Evolutionary conservation across 1,139 yeast genomes (phyloP).

Genomic region (Casaregolazyma suthepensis): DNA sequence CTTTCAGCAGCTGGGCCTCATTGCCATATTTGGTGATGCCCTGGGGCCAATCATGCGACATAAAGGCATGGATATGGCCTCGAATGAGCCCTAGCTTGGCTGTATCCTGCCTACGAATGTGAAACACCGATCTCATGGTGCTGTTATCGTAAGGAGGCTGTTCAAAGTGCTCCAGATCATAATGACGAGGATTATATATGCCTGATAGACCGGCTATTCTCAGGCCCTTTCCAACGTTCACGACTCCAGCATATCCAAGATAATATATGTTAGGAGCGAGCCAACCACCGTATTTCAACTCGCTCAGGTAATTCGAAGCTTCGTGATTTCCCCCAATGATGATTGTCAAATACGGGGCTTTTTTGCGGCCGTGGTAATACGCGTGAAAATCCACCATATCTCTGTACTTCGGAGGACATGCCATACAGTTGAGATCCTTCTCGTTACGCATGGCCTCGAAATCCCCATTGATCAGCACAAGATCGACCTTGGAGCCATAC

Average conservation of each 20-base stretch:
- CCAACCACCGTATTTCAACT: conserved; percentile 86
- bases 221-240: conserved; percentile 62
- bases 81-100: conserved; percentile 43
- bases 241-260: conserved; percentile 70
- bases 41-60: conserved; percentile 95
- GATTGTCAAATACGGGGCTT: conserved; percentile 72
- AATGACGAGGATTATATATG: conserved; percentile 54
- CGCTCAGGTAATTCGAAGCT: conserved; percentile 68
- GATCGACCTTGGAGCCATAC: conserved; percentile 42
- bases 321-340: conserved; percentile 97
- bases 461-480: conserved; percentile 84
- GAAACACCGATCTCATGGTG: conserved; percentile 60
- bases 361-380: conserved; percentile 55
- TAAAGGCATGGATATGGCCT: conserved; percentile 43
- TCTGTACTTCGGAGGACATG: conserved; percentile 48
- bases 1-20: conserved; percentile 39
- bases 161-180: conserved; percentile 38
- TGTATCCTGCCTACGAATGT: conserved; percentile 60
- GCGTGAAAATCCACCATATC: conserved; percentile 70
- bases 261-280: conserved; percentile 88
- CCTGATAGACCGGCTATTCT: conserved; percentile 83
- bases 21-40: conserved; percentile 69
- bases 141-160: conserved; percentile 44
- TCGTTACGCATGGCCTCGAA: conserved; percentile 62
- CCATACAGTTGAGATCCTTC: conserved; percentile 60